A percentile compares a stretch with the other conserved stretches of the same genome.
phyloP scores from a whole-genome alignment of 306 rosid genomes.

The Castanopsis chinensis region DNA sequence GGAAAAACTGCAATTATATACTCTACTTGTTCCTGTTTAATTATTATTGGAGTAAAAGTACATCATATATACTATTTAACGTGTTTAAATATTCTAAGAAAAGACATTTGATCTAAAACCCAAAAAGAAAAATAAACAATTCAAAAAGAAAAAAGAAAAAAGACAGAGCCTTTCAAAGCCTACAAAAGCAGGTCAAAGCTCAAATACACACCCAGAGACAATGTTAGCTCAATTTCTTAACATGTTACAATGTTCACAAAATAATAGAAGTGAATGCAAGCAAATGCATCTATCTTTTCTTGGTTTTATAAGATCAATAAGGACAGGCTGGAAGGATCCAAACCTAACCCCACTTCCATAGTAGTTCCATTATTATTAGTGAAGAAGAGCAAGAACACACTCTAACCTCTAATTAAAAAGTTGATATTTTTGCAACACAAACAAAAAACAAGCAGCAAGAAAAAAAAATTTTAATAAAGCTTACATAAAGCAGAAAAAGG shows the following conservation, averaged over 20 bases:
- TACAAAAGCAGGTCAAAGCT: constrained; percentile 68
- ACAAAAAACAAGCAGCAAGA: constrained; percentile 31
- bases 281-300: constrained; percentile 16
- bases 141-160: constrained; percentile 7
- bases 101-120: background rate
- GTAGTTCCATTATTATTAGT: constrained; percentile 42
- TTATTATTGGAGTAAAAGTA: background rate
- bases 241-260: constrained; percentile 15
- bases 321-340: constrained; percentile 90
- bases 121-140: constrained; percentile 16
- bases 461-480: constrained; percentile 21
- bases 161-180: constrained; percentile 45
- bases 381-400: constrained; percentile 24
- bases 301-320: constrained; percentile 48
- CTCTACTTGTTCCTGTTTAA: background rate
- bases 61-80: background rate
- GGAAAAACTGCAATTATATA: no score
- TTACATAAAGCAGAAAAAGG: constrained; percentile 64
- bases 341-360: constrained; percentile 63
- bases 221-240: constrained; percentile 16
- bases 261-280: constrained; percentile 25
- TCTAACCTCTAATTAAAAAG: constrained; percentile 43
- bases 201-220: constrained; percentile 27
- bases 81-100: background rate
- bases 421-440: constrained; percentile 28